Base-by-base conservation (phyloP, 352 stramenopile genomes). In the Pythium rhizo-oryzae region DNA sequence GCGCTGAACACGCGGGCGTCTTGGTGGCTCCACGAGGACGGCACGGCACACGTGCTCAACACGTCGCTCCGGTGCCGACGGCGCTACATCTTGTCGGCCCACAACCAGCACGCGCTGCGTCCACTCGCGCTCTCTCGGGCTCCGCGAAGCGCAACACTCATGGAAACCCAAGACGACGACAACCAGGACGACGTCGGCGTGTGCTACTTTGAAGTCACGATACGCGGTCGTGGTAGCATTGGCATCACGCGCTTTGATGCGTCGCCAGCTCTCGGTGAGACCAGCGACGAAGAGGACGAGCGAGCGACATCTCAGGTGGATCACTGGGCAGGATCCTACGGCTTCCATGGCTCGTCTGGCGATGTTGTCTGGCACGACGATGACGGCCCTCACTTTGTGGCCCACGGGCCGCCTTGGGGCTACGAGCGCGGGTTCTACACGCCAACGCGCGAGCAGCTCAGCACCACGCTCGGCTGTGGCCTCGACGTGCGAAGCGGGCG, bases 171-270 rank as follows among this genome's bases (percentile, higher is more conserved):
- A n/a, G n/a, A n/a, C n/a, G n/a, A 46, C n/a, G n/a, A n/a, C 23
- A 16, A 39, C 3, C 15, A 41, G 8, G 50, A 23, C 16, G 7
- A 41, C 2, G 12, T 1, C 35, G 37, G 39, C 11, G 41, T 76
- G 16, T 62, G 28, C 30, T 83, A 83, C 70, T 83, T 77, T 62
- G 76, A 83, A 70, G 75, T 53, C 5, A 47, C 28, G 21, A 28
- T 75, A 18, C 19, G 28, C 4, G 63, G 64, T 52, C 72, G 65
- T n/a, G 74, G 75, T 21, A 80, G 72, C n/a, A 33, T 79, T 16
- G 76, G 76, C 8, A n/a, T 79, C 19, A 71, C 70, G 2, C 8
- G 12, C 8, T 41, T 41, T 15, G 35, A 41, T 15, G 35, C 1
- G 35, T 41, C 12, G 8, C 12, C 35, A 15, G 8, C 35, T 11